Evolutionary conservation across 306 rosid genomes (phyloP).

Genomic region (Herpetospermum pedunculosum): DNA sequence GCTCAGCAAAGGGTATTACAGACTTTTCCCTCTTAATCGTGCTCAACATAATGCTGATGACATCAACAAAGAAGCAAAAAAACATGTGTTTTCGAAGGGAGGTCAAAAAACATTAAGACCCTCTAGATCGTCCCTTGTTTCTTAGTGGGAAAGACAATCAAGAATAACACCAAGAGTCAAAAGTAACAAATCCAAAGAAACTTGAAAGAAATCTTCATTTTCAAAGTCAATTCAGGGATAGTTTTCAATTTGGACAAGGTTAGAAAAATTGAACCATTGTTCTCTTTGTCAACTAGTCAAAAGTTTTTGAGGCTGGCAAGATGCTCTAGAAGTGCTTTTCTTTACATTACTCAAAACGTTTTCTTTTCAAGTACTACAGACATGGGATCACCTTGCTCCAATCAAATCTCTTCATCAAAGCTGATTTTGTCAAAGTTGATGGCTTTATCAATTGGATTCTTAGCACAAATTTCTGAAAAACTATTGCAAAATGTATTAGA

Average conservation of each 20-base stretch:
- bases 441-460: conserved; percentile 1
- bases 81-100: too few relatives aligned
- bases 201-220: neutral
- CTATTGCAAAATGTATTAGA: neutral
- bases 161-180: neutral
- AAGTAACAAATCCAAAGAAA: neutral
- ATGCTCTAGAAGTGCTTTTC: neutral
- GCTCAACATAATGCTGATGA: too few relatives aligned
- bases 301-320: neutral
- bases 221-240: neutral
- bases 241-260: neutral
- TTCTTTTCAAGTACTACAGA: neutral
- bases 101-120: too few relatives aligned
- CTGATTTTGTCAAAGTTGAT: neutral
- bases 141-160: neutral
- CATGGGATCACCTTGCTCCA: neutral
- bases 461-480: neutral
- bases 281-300: neutral
- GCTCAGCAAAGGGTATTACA: too few relatives aligned
- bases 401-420: neutral
- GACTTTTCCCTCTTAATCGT: too few relatives aligned
- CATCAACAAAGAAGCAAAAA: too few relatives aligned
- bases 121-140: too few relatives aligned
- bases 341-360: neutral
- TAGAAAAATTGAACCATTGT: neutral